Base-by-base conservation (phyloP, 192 early-diverging fungal species). In the Coemansia sp. region DNA sequence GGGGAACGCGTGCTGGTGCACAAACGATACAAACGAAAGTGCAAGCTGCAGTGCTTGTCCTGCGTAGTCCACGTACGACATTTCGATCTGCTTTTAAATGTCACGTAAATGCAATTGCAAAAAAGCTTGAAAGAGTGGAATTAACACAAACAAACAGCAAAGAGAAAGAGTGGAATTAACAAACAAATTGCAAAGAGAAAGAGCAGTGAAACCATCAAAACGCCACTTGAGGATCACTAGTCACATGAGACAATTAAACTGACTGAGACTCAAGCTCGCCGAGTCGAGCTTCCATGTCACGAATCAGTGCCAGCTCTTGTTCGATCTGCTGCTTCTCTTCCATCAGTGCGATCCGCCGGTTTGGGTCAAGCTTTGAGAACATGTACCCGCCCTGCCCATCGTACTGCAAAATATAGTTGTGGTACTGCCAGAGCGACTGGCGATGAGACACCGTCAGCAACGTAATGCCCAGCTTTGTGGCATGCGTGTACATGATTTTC, bases 311-410 rank as follows among this genome's bases (percentile, higher is more conserved):
- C 27, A 80, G 58, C 59, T 80, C 71, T 54, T 75, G 78, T 66
- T 91, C 86, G 39, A 92, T 78, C 52, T 73, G 69, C 69, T 90
- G 90, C 78, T 95, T 95, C 67, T 96, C 94, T 71, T 98, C 94
- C 73, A 94, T 92, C 49, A 97, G 81, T 41, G 88, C 89, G 39
- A 97, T 78, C 32, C 94, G 81, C 68, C 90, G 85, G 74, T 93
- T 88, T 4, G 94, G 93, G 66, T 97, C 91, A 53, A 97, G 77
- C 73, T 90, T 85, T 4, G 91, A 90, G 62, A 98, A 98, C 26
- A 93, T 88, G 73, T 97, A 96, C 13, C 94, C 95, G 12, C 97
- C 95, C 81, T 94, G 90, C 10, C 95, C 97, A 74, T 98, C 95
- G 76, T 94, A 98, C 84, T 94, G 88, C 62, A 95, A 76, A 54